Conservation (phyloP, 441 rosid species). For the Erysimum cheiri region DNA sequence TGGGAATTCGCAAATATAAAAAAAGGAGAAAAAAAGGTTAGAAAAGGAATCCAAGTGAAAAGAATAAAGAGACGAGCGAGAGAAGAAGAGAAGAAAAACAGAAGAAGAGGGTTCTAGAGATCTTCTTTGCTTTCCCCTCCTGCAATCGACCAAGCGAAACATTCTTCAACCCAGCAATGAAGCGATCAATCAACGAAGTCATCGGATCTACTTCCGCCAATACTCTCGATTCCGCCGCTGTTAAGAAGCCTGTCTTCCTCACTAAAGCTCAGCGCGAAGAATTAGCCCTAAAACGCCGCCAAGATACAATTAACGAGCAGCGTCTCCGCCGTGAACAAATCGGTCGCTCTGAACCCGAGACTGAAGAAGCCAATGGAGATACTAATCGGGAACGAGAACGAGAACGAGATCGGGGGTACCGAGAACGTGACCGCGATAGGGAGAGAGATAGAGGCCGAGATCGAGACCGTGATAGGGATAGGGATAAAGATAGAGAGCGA, state of each 20-base stretch:
- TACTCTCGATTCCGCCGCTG: conserved; percentile 28
- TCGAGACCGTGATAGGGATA: conserved; percentile 20
- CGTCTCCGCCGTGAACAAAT: conserved; percentile 58
- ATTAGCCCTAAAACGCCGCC: conserved; percentile 85
- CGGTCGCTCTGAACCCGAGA: conserved; percentile 44
- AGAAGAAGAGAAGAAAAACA: not conserved
- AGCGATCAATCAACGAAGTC: conserved; percentile 51
- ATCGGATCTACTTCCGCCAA: conserved; percentile 36
- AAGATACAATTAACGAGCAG: conserved; percentile 60
- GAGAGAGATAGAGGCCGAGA: conserved; percentile 32
- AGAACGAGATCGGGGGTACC: conserved; percentile 43
- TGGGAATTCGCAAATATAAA: not conserved
- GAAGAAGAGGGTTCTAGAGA: conserved; percentile 17
- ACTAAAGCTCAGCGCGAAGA: conserved; percentile 85
- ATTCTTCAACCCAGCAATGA: conserved; percentile 44
- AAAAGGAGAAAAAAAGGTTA: not conserved
- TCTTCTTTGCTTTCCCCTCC: conserved; percentile 55
- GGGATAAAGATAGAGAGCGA: conserved; percentile 50
- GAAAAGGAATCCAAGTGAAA: not conserved
- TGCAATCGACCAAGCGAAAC: conserved; percentile 58
- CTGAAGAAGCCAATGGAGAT: conserved; percentile 56
- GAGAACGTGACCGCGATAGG: conserved; percentile 41
- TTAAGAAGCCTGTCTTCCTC: conserved; percentile 70
- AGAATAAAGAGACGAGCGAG: not conserved
- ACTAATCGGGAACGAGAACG: conserved; percentile 47